phyloP scores from a whole-genome alignment of 164 flowering plant species.

The Platanus orientalis region DNA sequence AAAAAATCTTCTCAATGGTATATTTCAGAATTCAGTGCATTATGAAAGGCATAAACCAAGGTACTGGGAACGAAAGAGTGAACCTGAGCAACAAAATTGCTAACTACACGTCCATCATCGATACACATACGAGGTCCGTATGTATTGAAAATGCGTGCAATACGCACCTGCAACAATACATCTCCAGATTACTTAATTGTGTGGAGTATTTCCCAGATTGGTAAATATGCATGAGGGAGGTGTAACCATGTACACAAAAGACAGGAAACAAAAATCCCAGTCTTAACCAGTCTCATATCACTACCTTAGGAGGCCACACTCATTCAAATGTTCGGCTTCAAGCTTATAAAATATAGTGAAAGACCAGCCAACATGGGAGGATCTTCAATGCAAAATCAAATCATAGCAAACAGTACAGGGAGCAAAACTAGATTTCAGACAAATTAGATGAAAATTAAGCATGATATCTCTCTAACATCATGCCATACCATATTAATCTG shows the following conservation, averaged over 20 bases:
- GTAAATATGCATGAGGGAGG: neutral
- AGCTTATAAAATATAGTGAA: too few species aligned
- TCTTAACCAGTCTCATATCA: too few species aligned
- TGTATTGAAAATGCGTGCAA: slow-evolving; percentile 91
- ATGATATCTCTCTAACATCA: neutral
- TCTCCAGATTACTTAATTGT: neutral
- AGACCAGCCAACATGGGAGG: neutral
- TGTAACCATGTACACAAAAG: neutral
- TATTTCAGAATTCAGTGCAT: neutral
- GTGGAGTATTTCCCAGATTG: too few species aligned
- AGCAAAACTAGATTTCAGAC: neutral
- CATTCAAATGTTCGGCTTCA: too few species aligned
- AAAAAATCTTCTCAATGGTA: neutral
- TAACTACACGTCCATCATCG: slow-evolving; percentile 96
- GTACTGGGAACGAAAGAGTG: slow-evolving; percentile 4
- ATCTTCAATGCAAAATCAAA: neutral
- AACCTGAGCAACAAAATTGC: slow-evolving; percentile 97
- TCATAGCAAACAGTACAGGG: neutral
- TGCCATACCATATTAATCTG: too few species aligned
- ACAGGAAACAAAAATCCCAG: neutral
- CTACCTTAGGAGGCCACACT: too few species aligned
- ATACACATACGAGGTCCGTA: slow-evolving; percentile 95
- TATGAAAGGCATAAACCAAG: slow-evolving; percentile 2
- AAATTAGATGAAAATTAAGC: neutral
- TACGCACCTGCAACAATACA: slow-evolving; percentile 62